Evolutionary conservation across 805 yeast species (phyloP).

Genomic region (Candida nitratophila): DNA sequence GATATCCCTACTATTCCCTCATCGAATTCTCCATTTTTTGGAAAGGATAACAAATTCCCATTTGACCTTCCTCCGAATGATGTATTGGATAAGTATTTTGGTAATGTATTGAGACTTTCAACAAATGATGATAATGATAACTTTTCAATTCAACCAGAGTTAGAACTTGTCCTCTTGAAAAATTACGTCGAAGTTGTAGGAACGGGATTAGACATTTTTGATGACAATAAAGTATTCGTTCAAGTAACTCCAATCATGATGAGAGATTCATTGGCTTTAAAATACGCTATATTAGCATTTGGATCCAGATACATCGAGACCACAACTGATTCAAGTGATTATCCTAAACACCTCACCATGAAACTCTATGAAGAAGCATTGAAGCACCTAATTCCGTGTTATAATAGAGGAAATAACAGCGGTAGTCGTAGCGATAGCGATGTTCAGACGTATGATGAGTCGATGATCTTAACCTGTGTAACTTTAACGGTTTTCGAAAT

Average conservation of each 20-base stretch:
- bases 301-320: slow-evolving; percentile 14
- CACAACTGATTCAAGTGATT: slow-evolving; percentile 7
- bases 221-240: slow-evolving; percentile 10
- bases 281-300: slow-evolving; percentile 16
- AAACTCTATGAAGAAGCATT: slow-evolving; percentile 28
- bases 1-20: too few species aligned
- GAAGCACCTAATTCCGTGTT: slow-evolving; percentile 18
- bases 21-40: too few species aligned
- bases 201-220: slow-evolving; percentile 33
- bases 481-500: slow-evolving; percentile 35
- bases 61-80: slow-evolving; percentile 12
- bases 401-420: slow-evolving; percentile 8
- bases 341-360: slow-evolving; percentile 16
- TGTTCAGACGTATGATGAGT: not conserved
- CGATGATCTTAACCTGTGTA: slow-evolving; percentile 30
- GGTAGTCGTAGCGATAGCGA: not conserved
- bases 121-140: slow-evolving; percentile 6
- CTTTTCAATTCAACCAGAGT: slow-evolving; percentile 8
- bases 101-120: slow-evolving; percentile 13
- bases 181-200: slow-evolving; percentile 32
- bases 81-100: slow-evolving; percentile 13
- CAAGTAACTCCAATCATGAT: slow-evolving; percentile 11
- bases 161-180: slow-evolving; percentile 22
- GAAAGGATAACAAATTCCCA: not conserved
- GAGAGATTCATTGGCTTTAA: slow-evolving; percentile 10